phyloP scores from a whole-genome alignment of 805 yeast genomes.

The Wickerhamomyces alni region DNA sequence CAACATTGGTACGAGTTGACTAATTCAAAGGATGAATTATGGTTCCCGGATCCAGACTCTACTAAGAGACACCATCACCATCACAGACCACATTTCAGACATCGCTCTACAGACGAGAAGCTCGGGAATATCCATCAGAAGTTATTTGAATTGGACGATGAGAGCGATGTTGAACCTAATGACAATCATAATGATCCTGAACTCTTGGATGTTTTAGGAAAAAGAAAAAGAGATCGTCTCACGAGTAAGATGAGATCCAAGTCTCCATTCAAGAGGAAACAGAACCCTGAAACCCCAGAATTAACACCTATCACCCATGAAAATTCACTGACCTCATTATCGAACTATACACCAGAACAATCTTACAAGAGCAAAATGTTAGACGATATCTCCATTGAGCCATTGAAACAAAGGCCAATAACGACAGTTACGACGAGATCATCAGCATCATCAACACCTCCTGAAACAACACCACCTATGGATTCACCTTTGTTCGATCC shows the following conservation, averaged over 20 bases:
- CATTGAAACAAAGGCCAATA: constrained; percentile 9
- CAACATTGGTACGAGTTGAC: constrained; percentile 47
- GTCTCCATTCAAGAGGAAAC: constrained; percentile 18
- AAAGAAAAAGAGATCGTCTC: constrained; percentile 13
- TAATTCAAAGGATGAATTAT: constrained; percentile 38
- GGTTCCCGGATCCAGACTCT: constrained; percentile 37
- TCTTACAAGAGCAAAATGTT: constrained; percentile 2
- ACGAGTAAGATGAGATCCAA: constrained; percentile 18
- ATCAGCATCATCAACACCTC: background rate
- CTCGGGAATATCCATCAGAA: constrained; percentile 16
- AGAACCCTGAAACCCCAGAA: background rate
- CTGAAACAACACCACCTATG: too few relatives aligned
- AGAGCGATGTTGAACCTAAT: constrained; percentile 2
- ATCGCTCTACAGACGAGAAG: constrained; percentile 1
- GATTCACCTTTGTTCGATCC: too few relatives aligned
- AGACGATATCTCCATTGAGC: constrained; percentile 20
- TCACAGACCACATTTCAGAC: constrained; percentile 2
- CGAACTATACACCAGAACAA: too few relatives aligned
- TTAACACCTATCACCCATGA: background rate
- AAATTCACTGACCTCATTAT: background rate
- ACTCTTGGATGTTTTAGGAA: background rate
- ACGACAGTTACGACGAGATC: too few relatives aligned
- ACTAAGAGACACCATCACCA: constrained; percentile 2
- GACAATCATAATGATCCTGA: constrained; percentile 4
- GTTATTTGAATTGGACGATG: constrained; percentile 7